phyloP scores from a whole-genome alignment of 257 asterid species.

The Solanum paucissectum region DNA sequence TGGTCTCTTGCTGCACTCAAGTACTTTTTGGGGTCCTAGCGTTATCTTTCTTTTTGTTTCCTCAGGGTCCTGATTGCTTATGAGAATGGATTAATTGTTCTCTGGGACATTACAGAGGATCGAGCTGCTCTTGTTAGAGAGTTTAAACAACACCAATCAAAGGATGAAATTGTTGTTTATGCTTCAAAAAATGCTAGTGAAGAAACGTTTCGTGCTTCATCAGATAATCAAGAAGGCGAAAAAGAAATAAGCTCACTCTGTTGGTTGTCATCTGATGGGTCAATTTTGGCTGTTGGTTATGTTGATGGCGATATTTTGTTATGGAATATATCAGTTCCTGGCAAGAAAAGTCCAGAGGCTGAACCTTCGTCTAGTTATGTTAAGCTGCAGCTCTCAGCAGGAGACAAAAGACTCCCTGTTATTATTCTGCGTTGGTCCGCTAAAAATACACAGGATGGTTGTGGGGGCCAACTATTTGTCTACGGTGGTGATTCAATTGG shows the following conservation, averaged over 20 bases:
- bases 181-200: constrained; percentile 38
- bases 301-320: constrained; percentile 93
- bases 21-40: neutral
- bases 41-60: constrained; percentile 1
- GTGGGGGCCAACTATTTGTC: constrained; percentile 72
- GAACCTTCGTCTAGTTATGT: constrained; percentile 36
- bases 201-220: constrained; percentile 20
- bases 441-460: constrained; percentile 32
- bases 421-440: constrained; percentile 83
- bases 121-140: constrained; percentile 63
- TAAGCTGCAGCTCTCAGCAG: constrained; percentile 72
- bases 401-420: constrained; percentile 83
- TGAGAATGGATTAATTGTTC: constrained; percentile 76
- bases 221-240: constrained; percentile 49
- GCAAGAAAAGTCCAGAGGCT: constrained; percentile 30
- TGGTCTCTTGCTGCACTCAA: neutral
- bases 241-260: constrained; percentile 94
- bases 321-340: constrained; percentile 65
- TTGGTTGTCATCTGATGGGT: constrained; percentile 90
- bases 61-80: constrained; percentile 86
- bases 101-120: constrained; percentile 90
- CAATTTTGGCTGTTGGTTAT: constrained; percentile 89
- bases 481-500: constrained; percentile 95
- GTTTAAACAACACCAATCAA: constrained; percentile 52
- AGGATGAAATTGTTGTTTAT: constrained; percentile 32